Base-by-base conservation (phyloP, 208 protist genomes). In the Trypanosoma lewisi region DNA sequence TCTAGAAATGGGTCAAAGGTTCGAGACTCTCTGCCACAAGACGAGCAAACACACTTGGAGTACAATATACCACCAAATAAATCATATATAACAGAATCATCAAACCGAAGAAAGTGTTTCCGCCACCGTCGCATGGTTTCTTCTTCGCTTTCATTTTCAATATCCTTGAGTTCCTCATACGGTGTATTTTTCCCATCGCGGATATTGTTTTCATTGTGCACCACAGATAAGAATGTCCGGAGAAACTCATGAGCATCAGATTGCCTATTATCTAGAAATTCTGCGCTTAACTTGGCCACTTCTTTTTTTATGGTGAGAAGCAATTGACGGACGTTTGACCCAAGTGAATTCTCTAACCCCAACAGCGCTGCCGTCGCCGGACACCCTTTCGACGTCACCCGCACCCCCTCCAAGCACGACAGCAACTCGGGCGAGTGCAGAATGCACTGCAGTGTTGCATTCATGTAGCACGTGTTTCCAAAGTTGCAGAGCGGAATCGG, bases 391-490 rank as follows among this genome's bases (percentile, higher is more conserved):
- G 21, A 6, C 44, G 11, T 4, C 16, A 75, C 49, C 34, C 74
- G 62, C 28, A 73, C 41, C 19, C 52, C 44, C 23, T 66, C 66
- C 19, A 94, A 60, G n/a, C 51, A 23, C 2, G 21, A 36, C 8
- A 87, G 31, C 6, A 94, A 64, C n/a, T 62, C 42, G 2, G 84
- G 85, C 0, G 76, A 81, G 37, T 81, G 72, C 39, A 91, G 69
- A 12, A 98, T 66, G 63, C 95, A 98, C 79, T 99, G 97, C 59
- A 98, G 47, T 0, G 83, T 70, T 3, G 92, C 87, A 82, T 98
- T 99, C 70, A 99, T 86, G 75, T 98, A 99, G 71, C 97, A 99
- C 23, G 97, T 99, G 51, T 96, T 96, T 17, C 96, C 95, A 44
- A 97, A 83, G 68, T 97, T 97, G 25, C 66, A 73, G 27, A 97